phyloP scores from a whole-genome alignment of 2,329 filamentous ascomycete species.

The Hypoxylon sp. region DNA sequence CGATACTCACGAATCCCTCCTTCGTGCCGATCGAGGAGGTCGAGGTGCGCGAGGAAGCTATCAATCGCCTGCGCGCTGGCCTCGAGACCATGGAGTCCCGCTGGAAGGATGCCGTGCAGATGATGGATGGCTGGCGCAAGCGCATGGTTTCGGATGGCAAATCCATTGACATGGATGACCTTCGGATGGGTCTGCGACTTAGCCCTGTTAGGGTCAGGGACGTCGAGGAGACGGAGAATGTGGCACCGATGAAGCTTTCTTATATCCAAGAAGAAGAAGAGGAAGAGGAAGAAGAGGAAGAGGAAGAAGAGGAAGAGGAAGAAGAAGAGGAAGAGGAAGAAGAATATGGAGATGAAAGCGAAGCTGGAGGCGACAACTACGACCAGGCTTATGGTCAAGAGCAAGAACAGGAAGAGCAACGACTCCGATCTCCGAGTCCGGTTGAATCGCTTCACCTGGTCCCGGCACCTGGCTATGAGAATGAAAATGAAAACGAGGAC shows the following conservation, averaged over 20 bases:
- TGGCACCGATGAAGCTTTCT: constrained; percentile 50
- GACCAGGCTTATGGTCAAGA: too few species aligned
- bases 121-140: constrained; percentile 93
- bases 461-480: constrained; percentile 48
- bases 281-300: constrained; percentile 55
- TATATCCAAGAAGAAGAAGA: constrained; percentile 54
- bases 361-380: background rate
- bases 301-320: constrained; percentile 39
- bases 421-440: constrained; percentile 44
- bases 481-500: constrained; percentile 44
- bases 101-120: constrained; percentile 86
- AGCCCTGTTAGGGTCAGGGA: constrained; percentile 66
- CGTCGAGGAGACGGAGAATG: constrained; percentile 56
- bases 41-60: constrained; percentile 90
- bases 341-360: constrained; percentile 49
- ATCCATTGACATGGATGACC: constrained; percentile 72
- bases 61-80: constrained; percentile 79
- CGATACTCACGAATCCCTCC: constrained; percentile 90
- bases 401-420: constrained; percentile 25
- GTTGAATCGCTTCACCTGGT: constrained; percentile 53
- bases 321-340: constrained; percentile 48
- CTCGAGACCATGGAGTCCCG: constrained; percentile 94
- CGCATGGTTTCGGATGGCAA: constrained; percentile 77
- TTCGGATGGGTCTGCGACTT: constrained; percentile 72
- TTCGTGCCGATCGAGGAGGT: constrained; percentile 97